Evolutionary conservation across 176 grass and related monocot species (phyloP).

Genomic region (Ensete glaucum): DNA sequence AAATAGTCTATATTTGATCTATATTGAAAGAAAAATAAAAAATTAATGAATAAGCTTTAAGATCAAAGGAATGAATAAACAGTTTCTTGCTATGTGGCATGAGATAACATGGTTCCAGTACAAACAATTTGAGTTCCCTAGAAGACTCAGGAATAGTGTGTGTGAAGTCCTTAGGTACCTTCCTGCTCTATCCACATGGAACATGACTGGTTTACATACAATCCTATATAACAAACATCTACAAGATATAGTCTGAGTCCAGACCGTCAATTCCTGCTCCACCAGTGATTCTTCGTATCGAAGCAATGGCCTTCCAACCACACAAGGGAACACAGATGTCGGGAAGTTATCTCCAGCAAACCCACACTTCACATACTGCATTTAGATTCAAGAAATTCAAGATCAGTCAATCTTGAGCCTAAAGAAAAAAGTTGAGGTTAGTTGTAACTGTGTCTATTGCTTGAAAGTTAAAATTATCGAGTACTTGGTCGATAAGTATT

Average conservation of each 20-base stretch:
- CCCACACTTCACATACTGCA: constrained; percentile 96
- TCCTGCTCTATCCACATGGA: not conserved
- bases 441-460: not conserved
- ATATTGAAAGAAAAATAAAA: not conserved
- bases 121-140: not conserved
- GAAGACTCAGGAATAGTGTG: not conserved
- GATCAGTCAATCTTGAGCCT: not conserved
- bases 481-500: not conserved
- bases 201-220: not conserved
- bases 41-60: not conserved
- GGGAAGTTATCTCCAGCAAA: constrained; percentile 96
- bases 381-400: not conserved
- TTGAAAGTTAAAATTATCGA: not conserved
- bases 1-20: not conserved
- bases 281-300: constrained; percentile 81
- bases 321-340: constrained; percentile 79
- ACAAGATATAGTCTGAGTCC: not conserved
- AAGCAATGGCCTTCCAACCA: constrained; percentile 79
- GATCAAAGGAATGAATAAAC: not conserved
- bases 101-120: not conserved
- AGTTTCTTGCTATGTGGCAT: not conserved
- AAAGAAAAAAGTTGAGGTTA: not conserved
- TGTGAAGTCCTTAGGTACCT: not conserved
- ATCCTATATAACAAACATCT: not conserved
- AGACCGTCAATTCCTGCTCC: constrained; percentile 82